These are phyloP conservation scores for Cenococcum geophilum DNA, from an alignment of 495 filamentous ascomycete species.

Conservation along the genomic window DNA sequence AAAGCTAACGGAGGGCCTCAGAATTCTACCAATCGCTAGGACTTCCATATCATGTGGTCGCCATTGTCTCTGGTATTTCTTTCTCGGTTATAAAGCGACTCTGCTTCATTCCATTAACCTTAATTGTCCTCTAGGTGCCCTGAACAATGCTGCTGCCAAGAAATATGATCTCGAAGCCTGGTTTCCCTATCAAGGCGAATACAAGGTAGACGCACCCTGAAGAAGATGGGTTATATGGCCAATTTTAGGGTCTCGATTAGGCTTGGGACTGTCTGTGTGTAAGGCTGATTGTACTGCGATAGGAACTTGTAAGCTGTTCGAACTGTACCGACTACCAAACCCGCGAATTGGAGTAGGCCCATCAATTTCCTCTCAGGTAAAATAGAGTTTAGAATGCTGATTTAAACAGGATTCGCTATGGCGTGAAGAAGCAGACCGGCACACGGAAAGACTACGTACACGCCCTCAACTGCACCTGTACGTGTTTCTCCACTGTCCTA, in stretches of 20 bases:
- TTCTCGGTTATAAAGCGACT: background rate
- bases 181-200: constrained; percentile 92
- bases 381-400: background rate
- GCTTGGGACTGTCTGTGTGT: no score
- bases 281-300: background rate
- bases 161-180: constrained; percentile 96
- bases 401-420: constrained; percentile 47
- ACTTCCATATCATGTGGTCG: constrained; percentile 82
- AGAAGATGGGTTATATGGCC: no score
- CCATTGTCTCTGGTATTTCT: constrained; percentile 73
- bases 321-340: constrained; percentile 97
- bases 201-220: constrained; percentile 55
- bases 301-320: constrained; percentile 83
- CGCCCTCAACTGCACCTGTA: constrained; percentile 60
- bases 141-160: constrained; percentile 90
- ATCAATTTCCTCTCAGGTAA: background rate
- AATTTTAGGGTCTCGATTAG: no score
- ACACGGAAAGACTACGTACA: constrained; percentile 89
- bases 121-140: constrained; percentile 41
- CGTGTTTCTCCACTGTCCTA: constrained; percentile 33
- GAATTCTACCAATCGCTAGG: constrained; percentile 89
- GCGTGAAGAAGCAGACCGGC: constrained; percentile 71
- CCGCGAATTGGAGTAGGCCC: constrained; percentile 58
- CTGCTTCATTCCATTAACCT: background rate
- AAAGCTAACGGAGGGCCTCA: background rate